Evolutionary conservation across 306 rosid genomes (phyloP).

Genomic region (Arachis stenosperma): DNA sequence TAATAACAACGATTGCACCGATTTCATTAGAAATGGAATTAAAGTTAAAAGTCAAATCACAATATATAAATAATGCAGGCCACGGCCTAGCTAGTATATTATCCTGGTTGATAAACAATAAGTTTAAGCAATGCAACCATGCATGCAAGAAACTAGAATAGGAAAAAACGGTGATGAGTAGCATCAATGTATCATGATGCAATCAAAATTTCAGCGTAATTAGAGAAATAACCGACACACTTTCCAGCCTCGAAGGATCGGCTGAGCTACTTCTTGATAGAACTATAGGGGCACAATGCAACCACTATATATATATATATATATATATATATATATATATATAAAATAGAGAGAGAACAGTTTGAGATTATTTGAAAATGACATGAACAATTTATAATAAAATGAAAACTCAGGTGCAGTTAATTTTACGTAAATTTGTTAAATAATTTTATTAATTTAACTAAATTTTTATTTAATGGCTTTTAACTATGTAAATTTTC

Average conservation of each 20-base stretch:
- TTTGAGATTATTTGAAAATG: background rate
- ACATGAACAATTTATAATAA: background rate
- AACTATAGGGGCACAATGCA: background rate
- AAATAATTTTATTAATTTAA: too few species aligned
- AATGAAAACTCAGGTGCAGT: too few species aligned
- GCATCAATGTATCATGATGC: background rate
- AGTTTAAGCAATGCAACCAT: background rate
- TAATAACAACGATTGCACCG: background rate
- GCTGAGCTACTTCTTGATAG: background rate
- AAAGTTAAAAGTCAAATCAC: slow-evolving; percentile 7
- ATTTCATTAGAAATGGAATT: background rate
- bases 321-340: background rate
- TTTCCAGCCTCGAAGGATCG: background rate
- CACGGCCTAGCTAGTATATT: background rate
- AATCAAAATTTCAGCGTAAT: background rate
- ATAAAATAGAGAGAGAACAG: too few species aligned
- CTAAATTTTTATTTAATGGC: too few species aligned
- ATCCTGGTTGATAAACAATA: slow-evolving; percentile 26
- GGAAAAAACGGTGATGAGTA: background rate
- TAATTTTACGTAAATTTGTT: too few species aligned
- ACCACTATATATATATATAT: background rate
- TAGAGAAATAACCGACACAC: background rate
- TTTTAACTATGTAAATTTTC: too few species aligned
- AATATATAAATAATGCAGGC: slow-evolving; percentile 22
- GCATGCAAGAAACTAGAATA: background rate